Evolutionary conservation across 129 eudicot genomes (phyloP).

Genomic region (Solidago caesia): DNA sequence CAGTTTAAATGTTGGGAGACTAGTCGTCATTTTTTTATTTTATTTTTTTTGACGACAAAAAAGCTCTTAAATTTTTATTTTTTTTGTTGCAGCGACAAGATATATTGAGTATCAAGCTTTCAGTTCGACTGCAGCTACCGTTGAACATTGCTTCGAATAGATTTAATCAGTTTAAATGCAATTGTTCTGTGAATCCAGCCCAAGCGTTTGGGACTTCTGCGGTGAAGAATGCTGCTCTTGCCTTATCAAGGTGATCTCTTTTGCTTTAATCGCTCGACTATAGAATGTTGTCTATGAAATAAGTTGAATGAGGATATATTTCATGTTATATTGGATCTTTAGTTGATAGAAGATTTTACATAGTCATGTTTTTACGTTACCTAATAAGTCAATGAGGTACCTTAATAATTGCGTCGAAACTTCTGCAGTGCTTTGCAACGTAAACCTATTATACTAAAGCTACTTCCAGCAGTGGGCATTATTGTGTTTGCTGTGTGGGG

Average conservation of each 20-base stretch:
- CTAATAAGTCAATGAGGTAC: background rate
- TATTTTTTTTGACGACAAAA: background rate
- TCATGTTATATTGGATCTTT: background rate
- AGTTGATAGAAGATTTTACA: too few relatives aligned
- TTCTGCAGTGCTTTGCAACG: constrained; percentile 58
- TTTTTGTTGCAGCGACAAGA: constrained; percentile 53
- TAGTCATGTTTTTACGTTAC: background rate
- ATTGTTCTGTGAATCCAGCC: constrained; percentile 47
- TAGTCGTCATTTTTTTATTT: background rate
- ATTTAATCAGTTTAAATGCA: constrained; percentile 46
- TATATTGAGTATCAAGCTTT: constrained; percentile 51
- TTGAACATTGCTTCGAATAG: constrained; percentile 36
- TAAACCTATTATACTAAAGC: constrained; percentile 55
- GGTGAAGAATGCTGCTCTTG: constrained; percentile 56
- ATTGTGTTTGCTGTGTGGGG: constrained; percentile 90
- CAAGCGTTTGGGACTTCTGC: constrained; percentile 36
- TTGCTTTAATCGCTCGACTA: background rate
- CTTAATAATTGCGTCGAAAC: constrained; percentile 32
- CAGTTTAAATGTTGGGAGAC: background rate
- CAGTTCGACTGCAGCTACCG: constrained; percentile 40
- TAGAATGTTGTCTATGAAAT: too few relatives aligned
- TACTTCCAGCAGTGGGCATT: constrained; percentile 75
- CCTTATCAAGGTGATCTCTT: constrained; percentile 58
- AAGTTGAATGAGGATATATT: background rate
- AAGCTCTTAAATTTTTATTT: constrained; percentile 20